Base-by-base conservation (phyloP, 1,284 basidiomycete species). In the Puccinia polysora region DNA sequence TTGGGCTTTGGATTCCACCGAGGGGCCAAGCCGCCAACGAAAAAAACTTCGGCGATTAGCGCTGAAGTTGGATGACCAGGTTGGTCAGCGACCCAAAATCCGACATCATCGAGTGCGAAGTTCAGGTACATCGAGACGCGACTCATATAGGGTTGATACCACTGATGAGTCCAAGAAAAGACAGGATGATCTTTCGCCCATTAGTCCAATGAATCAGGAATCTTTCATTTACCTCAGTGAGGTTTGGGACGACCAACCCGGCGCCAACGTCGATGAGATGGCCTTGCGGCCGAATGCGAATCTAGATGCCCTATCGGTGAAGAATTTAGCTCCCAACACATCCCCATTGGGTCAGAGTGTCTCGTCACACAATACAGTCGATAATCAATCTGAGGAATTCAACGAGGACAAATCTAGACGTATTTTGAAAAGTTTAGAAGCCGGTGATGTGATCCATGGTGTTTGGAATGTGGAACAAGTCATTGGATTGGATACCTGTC, bases 401-500 rank as follows among this genome's bases (percentile, higher is more conserved):
- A 59, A 50, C 82, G 88, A 78, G 84, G 91, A 78, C 88, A 95
- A 82, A 87, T 91, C 79, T 76, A 82, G 80, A 71, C 80, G 73
- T 74, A 82, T 84, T 8, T 77, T 82, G 15, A 81, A 81, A 50
- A 80, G 81, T 0, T 83, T 97, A 25, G 89, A 94, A 77, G 86
- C 88, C 14, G 90, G 90, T 2, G 94, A 97, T 78, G 84, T 91
- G 2, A 91, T 97, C 47, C 90, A 95, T 76, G 90, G 89, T n/a
- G 88, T 91, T 1, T 85, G 68, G 68, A 71, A 71, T 77, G 74
- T 79, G 76, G 68, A 71, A 38, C 68, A 71, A 28, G 68, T 63
- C 30, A 36, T 71, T 71, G 68, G 68, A 25, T 52, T 71, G 36
- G 68, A 71, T 63, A 71, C 68, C 4, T 71, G 59, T 45, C 68